phyloP scores from a whole-genome alignment of 768 basidiomycete genomes.

The Exidia glandulosa region DNA sequence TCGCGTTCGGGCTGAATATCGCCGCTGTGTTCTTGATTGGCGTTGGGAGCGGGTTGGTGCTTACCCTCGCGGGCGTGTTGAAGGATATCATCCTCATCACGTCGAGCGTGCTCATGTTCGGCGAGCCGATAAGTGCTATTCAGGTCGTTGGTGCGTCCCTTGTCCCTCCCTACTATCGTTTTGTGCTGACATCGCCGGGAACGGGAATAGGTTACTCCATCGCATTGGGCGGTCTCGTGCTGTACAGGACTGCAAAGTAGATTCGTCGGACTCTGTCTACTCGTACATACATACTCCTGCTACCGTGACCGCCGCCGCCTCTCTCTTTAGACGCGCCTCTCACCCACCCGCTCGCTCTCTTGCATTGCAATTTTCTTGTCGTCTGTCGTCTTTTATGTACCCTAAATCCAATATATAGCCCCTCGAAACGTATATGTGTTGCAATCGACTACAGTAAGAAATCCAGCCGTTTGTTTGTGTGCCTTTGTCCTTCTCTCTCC shows the following conservation, averaged over 20 bases:
- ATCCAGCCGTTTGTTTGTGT: too few species aligned
- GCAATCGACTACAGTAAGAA: too few species aligned
- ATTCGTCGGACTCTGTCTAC: too few species aligned
- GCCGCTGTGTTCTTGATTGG: slow-evolving; percentile 92
- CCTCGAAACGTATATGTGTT: too few species aligned
- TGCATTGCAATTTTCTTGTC: too few species aligned
- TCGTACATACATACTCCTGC: too few species aligned
- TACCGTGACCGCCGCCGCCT: too few species aligned
- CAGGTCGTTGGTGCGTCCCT: slow-evolving; percentile 61
- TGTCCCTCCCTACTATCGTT: not conserved
- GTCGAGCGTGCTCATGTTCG: slow-evolving; percentile 81
- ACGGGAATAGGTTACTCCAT: slow-evolving; percentile 64
- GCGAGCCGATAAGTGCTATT: slow-evolving; percentile 64
- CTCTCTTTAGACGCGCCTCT: too few species aligned
- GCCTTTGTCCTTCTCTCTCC: too few species aligned
- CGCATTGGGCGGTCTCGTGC: slow-evolving; percentile 71
- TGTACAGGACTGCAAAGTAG: slow-evolving; percentile 59
- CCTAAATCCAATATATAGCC: too few species aligned
- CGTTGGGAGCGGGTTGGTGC: slow-evolving; percentile 73
- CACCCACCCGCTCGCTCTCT: too few species aligned
- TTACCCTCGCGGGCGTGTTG: slow-evolving; percentile 90
- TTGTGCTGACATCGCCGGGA: slow-evolving; percentile 2
- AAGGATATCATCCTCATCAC: slow-evolving; percentile 94
- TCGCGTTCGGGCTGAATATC: slow-evolving; percentile 84
- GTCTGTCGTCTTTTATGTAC: too few species aligned